phyloP scores from a whole-genome alignment of 2,329 filamentous ascomycete genomes.

The Coniochaeta sp. region DNA sequence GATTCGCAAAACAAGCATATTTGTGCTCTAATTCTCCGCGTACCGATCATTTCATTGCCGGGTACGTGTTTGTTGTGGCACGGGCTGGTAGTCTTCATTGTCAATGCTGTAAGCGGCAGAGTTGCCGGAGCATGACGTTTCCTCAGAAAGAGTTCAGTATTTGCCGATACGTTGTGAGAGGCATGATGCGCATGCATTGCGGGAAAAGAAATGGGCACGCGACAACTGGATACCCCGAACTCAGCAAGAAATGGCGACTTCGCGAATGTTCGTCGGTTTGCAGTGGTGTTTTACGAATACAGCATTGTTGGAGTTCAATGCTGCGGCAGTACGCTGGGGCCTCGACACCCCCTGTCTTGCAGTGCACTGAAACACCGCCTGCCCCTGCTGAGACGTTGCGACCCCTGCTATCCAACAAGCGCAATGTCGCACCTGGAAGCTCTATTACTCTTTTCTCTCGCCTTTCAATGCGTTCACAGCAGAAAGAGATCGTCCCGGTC shows the following conservation, averaged over 20 bases:
- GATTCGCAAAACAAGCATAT: neutral
- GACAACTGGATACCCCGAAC: neutral
- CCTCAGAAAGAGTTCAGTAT: neutral
- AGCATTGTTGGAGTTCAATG: neutral
- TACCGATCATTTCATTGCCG: neutral
- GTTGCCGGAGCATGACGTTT: neutral
- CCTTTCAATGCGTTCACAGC: neutral
- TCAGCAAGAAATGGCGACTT: neutral
- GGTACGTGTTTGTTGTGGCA: neutral
- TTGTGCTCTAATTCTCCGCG: neutral
- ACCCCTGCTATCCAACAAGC: slow-evolving; percentile 4
- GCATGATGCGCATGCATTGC: neutral
- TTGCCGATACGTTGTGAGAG: neutral
- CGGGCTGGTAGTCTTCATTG: neutral
- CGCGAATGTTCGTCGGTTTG: neutral
- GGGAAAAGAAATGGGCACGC: neutral
- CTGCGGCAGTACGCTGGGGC: neutral
- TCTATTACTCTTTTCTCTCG: neutral
- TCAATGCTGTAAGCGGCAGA: neutral
- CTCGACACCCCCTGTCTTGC: slow-evolving; percentile 5
- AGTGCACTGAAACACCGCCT: slow-evolving; percentile 11
- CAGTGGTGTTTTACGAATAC: neutral
- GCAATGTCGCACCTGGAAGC: neutral
- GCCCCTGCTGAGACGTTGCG: slow-evolving; percentile 12
- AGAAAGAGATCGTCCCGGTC: neutral